Base-by-base conservation (phyloP, 83 land plant species). In the Larix sibirica region DNA sequence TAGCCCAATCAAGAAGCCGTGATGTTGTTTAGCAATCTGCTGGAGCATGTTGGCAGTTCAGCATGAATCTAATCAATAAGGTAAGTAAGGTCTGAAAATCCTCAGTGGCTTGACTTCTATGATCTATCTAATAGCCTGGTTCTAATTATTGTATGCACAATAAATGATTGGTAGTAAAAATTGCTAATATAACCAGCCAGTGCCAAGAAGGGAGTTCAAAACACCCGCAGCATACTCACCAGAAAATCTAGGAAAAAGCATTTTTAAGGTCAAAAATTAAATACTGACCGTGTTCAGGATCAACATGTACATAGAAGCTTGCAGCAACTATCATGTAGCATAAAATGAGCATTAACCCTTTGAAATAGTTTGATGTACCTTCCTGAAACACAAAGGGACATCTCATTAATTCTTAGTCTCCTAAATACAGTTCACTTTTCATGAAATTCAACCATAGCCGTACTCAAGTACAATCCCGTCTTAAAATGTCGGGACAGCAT, bases 301-400 rank as follows among this genome's bases (percentile, higher is more conserved):
- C 97, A 12, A 85, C 79, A 87, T 93, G 97, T 63, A 95, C 96
- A 84, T 83, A 91, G 77, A 95, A 95, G 85, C 97, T 91, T 61
- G 97, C 96, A 77, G 90, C 97, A 7, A 95, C 97, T 61, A 95
- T 93, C 79, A 91, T 61, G 79, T 95, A 95, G 88, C 96, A 91
- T 23, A 95, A 82, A 23, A 91, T 83, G 68, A 95, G 93, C 97
- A 95, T 93, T 31, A 95, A 54, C 38, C 97, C 97, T 88, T 95
- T 95, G 80, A 95, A 91, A 75, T 95, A 95, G 74, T 95, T 95
- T 10, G 97, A 87, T 40, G 90, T 93, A 21, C 97, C 97, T 40
- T 95, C 95, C 95, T 91, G 84, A 77, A 86, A 33, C 16, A 64
- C 59, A 50, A 28, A 28, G 21, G 17, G 38, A 14, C 65, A 56